phyloP scores from a whole-genome alignment of 2,329 filamentous ascomycete genomes.

The Fusarium sp. region DNA sequence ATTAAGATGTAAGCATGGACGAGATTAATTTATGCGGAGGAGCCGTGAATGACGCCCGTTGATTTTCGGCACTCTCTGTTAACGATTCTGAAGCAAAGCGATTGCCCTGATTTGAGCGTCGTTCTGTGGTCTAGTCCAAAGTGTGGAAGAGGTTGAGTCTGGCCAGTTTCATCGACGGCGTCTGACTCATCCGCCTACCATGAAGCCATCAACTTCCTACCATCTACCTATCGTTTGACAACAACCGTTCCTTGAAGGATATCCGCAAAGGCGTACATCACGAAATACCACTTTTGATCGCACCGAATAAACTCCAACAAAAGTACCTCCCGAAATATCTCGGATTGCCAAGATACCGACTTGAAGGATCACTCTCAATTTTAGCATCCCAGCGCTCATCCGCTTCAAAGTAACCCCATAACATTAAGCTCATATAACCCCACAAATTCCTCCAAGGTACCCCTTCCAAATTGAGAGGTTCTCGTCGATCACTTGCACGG shows the following conservation, averaged over 20 bases:
- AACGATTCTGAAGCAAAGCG: not conserved
- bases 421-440: slow-evolving; percentile 3
- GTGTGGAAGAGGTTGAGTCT: not conserved
- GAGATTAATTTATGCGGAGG: not conserved
- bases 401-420: not conserved
- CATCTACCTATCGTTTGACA: not conserved
- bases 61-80: not conserved
- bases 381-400: not conserved
- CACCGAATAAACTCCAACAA: not conserved
- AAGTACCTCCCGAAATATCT: not conserved
- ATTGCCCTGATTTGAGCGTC: not conserved
- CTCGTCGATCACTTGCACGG: not conserved
- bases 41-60: not conserved
- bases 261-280: too few species aligned
- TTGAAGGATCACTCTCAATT: not conserved
- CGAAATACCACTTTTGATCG: too few species aligned
- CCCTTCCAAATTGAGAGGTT: not conserved
- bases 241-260: not conserved
- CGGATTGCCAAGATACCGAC: not conserved
- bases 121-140: not conserved
- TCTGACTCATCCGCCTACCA: not conserved
- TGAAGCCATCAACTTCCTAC: not conserved
- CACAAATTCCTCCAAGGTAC: not conserved
- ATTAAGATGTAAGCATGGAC: not conserved
- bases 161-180: not conserved